Base-by-base conservation (phyloP, 306 rosid species). In the Ceratonia siliqua region DNA sequence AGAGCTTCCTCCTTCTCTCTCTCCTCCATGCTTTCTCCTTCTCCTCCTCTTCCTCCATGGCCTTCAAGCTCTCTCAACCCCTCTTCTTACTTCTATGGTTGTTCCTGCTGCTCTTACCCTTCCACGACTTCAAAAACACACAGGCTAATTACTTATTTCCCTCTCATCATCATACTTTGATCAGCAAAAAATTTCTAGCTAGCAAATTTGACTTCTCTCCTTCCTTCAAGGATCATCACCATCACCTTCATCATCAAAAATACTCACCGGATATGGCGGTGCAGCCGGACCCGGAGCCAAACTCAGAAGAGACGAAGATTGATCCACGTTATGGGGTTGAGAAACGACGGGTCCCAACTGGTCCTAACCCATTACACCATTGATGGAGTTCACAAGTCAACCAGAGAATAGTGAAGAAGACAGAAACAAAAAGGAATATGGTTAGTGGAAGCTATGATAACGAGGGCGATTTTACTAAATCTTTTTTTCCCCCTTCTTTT, bases 301-400 rank as follows among this genome's bases (percentile, higher is more conserved):
- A 85, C 54, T 74, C 77, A 1, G 48, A 59, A 8, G 78, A 25
- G 27, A 75, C 14, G 0, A 82, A 85, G 80, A 76, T 86, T 21
- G 92, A 87, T 84, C 88, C 92, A 2, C 90, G 85, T 17, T 90
- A 90, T 3, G 90, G 90, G 2, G 89, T 84, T 12, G 86, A 87
- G 65, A 90, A 87, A 68, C 89, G 90, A 17, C 85, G 80, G 8
- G 96, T 90, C 28, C 96, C 96, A 3, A 76, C 85, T 0, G 96
- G 96, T 76, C 96, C 96, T 7, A 87, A 90, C 70, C 92, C 90
- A 30, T 82, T 85, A 72, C 96, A 90, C 88, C 89, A 90, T 76
- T 86, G 85, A 82, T 80, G 28, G 52, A 67, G 24, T 62, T 62
- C 75, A 55, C 78, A 62, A 70, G 74, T 69, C 81, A 59, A 33